Evolutionary conservation across 1,284 basidiomycete species (phyloP).

Genomic region (Rhodotorula sp.): DNA sequence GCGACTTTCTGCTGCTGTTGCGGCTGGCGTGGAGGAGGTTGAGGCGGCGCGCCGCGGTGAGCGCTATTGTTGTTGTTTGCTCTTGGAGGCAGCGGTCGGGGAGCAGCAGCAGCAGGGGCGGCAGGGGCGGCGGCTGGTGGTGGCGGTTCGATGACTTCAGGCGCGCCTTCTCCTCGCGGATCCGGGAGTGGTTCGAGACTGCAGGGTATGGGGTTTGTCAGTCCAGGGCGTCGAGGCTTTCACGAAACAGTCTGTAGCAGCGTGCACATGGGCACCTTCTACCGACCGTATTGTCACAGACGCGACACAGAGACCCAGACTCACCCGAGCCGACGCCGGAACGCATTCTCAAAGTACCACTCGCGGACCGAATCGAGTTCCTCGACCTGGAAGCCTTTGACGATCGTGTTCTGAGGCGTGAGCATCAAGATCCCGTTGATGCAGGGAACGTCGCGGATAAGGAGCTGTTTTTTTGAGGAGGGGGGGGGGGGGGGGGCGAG

Average conservation of each 20-base stretch:
- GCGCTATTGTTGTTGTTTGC: neutral
- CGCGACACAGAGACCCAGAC: neutral
- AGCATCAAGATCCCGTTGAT: constrained; percentile 36
- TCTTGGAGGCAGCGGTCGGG: too few species aligned
- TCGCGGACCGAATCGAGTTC: constrained; percentile 29
- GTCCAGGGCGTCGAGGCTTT: neutral
- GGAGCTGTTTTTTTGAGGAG: constrained; percentile 12
- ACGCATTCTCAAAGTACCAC: constrained; percentile 27
- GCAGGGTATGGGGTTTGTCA: neutral
- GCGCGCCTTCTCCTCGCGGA: neutral
- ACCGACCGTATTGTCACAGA: neutral
- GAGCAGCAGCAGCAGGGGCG: neutral
- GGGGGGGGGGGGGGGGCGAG: too few species aligned
- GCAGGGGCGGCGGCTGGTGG: neutral
- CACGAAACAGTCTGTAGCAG: neutral
- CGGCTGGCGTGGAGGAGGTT: neutral
- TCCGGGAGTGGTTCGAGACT: constrained; percentile 16
- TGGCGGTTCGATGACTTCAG: neutral
- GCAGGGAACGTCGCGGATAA: constrained; percentile 29
- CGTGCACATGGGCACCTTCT: neutral
- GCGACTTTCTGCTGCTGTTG: neutral
- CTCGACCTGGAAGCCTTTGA: constrained; percentile 39
- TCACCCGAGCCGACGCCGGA: constrained; percentile 29
- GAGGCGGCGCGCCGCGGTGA: neutral
- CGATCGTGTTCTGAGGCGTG: constrained; percentile 29